Evolutionary conservation across 177 flowering plant species (phyloP).

Genomic region (Telopea speciosissima): DNA sequence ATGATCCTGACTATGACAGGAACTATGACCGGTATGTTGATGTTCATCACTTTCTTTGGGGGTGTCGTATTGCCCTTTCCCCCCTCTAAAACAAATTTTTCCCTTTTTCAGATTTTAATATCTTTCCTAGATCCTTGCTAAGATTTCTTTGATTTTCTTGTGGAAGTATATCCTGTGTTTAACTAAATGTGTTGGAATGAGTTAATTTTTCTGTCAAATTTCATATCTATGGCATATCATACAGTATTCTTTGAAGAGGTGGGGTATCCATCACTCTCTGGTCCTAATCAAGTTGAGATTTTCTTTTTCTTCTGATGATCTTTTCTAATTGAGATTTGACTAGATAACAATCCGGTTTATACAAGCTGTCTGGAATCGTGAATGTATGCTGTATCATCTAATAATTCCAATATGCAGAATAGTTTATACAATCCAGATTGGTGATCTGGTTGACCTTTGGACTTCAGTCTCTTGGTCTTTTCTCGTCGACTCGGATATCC

Average conservation of each 20-base stretch:
- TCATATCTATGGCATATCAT: background rate
- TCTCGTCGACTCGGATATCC: background rate
- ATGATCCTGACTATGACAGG: constrained; percentile 96
- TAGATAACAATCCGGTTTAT: background rate
- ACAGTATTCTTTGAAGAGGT: background rate
- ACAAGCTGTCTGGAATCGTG: background rate
- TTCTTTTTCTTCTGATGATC: background rate
- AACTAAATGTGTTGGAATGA: background rate
- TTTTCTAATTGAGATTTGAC: background rate
- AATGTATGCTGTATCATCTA: background rate
- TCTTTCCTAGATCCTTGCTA: background rate
- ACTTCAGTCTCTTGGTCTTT: too few species aligned
- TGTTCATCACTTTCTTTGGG: too few species aligned
- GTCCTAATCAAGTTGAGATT: background rate
- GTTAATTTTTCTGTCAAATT: background rate
- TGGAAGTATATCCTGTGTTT: background rate
- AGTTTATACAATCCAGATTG: background rate
- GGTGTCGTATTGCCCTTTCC: background rate
- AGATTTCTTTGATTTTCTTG: background rate
- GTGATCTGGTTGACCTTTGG: background rate
- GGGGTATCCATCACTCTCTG: background rate
- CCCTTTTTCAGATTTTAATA: background rate
- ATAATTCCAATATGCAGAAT: background rate
- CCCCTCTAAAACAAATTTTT: background rate
- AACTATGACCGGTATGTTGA: constrained; percentile 74